These are phyloP conservation scores for Cornus florida DNA, from an alignment of 148 eudicot species.

Conservation along the genomic window DNA sequence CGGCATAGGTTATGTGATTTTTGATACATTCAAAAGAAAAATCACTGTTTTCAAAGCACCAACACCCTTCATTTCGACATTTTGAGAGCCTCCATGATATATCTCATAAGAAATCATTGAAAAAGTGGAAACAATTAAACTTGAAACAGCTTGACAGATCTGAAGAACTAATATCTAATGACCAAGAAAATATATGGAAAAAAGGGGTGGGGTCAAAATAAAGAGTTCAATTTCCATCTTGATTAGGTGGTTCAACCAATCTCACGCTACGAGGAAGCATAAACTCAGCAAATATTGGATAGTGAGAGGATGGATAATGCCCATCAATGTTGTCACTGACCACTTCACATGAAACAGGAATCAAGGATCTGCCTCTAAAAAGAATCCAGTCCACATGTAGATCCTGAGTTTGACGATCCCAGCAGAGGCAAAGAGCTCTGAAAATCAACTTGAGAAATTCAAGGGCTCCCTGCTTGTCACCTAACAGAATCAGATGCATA, in stretches of 20 bases:
- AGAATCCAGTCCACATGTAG: conserved; percentile 93
- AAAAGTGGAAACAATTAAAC: neutral
- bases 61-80: neutral
- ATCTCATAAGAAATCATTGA: neutral
- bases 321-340: conserved; percentile 88
- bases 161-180: neutral
- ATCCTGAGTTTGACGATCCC: conserved; percentile 99
- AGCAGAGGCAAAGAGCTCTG: conserved; percentile 96
- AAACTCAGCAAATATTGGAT: conserved; percentile 87
- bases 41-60: neutral
- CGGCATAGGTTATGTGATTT: neutral
- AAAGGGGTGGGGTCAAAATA: neutral
- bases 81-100: neutral
- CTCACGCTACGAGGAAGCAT: conserved; percentile 94
- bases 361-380: conserved; percentile 79
- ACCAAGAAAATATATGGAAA: neutral
- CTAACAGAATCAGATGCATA: conserved; percentile 34
- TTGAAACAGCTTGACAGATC: neutral
- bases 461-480: conserved; percentile 84
- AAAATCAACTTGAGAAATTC: conserved; percentile 89
- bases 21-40: neutral
- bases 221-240: conserved; percentile 33
- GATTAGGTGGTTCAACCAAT: conserved; percentile 57
- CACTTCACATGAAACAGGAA: conserved; percentile 85
- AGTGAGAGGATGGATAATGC: conserved; percentile 88